Evolutionary conservation across 306 rosid genomes (phyloP).

Genomic region (Medicago lupulina): DNA sequence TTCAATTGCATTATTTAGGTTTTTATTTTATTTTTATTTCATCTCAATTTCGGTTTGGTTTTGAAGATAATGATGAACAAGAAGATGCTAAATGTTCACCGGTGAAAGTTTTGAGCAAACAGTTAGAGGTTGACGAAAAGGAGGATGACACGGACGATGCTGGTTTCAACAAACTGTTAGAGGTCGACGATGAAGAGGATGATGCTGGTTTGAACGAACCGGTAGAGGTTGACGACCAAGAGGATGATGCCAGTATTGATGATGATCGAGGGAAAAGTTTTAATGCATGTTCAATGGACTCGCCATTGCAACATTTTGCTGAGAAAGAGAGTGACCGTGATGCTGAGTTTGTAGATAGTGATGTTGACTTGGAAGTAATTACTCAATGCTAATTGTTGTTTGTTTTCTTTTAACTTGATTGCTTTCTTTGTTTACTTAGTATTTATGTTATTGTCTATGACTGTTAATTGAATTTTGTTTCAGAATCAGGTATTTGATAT

Average conservation of each 20-base stretch:
- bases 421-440: not conserved
- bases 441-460: constrained; percentile 22
- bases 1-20: constrained; percentile 12
- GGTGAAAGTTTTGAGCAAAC: constrained; percentile 29
- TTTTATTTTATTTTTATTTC: not conserved
- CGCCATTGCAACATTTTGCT: constrained; percentile 39
- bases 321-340: constrained; percentile 37
- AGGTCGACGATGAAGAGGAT: constrained; percentile 29
- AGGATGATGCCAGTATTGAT: not conserved
- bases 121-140: constrained; percentile 35
- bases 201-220: too few species aligned
- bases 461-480: constrained; percentile 7
- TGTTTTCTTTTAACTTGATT: not conserved
- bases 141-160: not conserved
- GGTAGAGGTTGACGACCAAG: not conserved
- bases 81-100: constrained; percentile 18
- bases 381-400: not conserved
- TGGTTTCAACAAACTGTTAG: not conserved
- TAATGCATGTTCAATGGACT: constrained; percentile 22
- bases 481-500: constrained; percentile 43
- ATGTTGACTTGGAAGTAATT: constrained; percentile 53
- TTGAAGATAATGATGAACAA: constrained; percentile 41
- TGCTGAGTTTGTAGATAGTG: constrained; percentile 34
- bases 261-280: constrained; percentile 17
- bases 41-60: constrained; percentile 34